Evolutionary conservation across 352 stramenopile genomes (phyloP), one percentile per base, ranked within the genome.

Genomic region (Globisporangium alternatum): DNA sequence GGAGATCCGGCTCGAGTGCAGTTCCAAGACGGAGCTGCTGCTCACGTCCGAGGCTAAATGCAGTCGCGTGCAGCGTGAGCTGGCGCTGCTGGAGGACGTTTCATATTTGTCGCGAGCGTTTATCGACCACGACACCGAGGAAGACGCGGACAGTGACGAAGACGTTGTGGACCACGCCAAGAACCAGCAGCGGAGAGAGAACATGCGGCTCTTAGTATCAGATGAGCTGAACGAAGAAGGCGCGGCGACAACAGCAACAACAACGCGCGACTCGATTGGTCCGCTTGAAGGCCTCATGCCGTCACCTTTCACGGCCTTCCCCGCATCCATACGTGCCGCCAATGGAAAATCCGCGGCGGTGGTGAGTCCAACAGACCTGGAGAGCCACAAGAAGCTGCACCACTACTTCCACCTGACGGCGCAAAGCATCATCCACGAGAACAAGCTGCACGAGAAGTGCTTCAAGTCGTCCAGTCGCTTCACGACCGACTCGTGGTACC

Each of bases 361-460:
- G 22, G 56, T 80, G 31, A 86, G 72, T 2, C 68, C 83, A 19
- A 83, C 78, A 28, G 86, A 89, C 54, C 66, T 87, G 28, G 83
- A 86, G 52, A 91, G 82, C 8, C 83, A 93, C 68, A 86, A 89
- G 61, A 93, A 93, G 62, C 72, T 96, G 25, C 80, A 96, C 33
- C 85, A 92, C 69, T 96, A 93, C 58, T 96, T 96, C 76, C 85
- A 96, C 54, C 63, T 96, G 53, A 93, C 87, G 5, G 87, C 87
- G 22, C 72, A 89, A 35, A 93, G 87, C 59, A 94, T 96, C 60
- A 93, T 96, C 51, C 81, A 94, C 67, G 85, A 96, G 63, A 93
- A 93, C 72, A 76, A 84, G 57, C 74, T 93, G 48, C 81, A 90
- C 56, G 86, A 94, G 53, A 73, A 78, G 35, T 93, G 81, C 62